Percentiles rank a stretch among this genome's conserved stretches.
These are phyloP conservation scores for Chlorella vulgaris DNA, from an alignment of 139 green algal species.

Conservation along the genomic window DNA sequence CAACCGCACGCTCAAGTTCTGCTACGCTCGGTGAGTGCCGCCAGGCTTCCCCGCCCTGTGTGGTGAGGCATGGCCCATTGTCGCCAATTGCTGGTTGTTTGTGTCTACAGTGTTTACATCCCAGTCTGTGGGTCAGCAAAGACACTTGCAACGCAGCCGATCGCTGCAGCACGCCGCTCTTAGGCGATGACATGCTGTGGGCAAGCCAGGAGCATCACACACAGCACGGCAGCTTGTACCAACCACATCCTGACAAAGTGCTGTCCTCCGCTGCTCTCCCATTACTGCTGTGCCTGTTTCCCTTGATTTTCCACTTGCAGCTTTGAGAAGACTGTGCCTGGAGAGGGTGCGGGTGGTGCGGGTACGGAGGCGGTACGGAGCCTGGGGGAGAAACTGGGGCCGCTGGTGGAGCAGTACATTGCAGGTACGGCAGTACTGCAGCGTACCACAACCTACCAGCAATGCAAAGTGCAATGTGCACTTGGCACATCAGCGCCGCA, in stretches of 20 bases:
- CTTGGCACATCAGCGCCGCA: too few species aligned
- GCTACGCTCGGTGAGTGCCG: slow-evolving; percentile 48
- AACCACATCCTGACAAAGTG: too few species aligned
- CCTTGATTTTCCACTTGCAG: slow-evolving; percentile 12
- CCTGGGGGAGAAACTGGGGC: slow-evolving; percentile 59
- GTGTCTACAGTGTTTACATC: too few species aligned
- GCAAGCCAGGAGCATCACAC: too few species aligned
- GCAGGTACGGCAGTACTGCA: slow-evolving; percentile 1
- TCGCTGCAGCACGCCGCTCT: too few species aligned
- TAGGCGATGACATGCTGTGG: too few species aligned
- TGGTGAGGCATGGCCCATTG: background rate
- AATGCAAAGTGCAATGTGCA: too few species aligned
- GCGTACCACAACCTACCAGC: too few species aligned
- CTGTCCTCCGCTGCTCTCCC: background rate
- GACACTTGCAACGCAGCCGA: too few species aligned
- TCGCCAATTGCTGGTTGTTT: too few species aligned
- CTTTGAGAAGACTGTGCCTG: slow-evolving; percentile 72
- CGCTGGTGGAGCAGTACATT: slow-evolving; percentile 79
- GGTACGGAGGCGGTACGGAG: slow-evolving; percentile 48
- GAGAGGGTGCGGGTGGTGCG: background rate
- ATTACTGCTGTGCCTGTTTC: background rate
- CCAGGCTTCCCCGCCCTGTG: background rate
- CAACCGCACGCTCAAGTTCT: slow-evolving; percentile 83
- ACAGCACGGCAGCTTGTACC: too few species aligned
- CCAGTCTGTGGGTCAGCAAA: too few species aligned